phyloP scores from a whole-genome alignment of 345 rosid genomes.

The Dovyalis caffra region DNA sequence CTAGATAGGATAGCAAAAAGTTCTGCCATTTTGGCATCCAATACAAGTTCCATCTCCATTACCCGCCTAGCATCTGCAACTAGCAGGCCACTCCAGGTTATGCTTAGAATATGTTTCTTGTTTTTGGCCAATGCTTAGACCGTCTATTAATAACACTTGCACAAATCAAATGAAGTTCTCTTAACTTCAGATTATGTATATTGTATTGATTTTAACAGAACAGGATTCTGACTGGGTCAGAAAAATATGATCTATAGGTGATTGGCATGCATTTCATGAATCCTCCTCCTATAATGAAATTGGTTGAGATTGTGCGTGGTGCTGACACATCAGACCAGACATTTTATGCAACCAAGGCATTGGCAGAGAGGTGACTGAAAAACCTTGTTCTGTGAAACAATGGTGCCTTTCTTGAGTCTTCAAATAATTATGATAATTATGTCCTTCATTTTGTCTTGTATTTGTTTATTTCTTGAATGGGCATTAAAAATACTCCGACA shows the following conservation, averaged over 20 bases:
- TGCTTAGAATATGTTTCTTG: constrained; percentile 3
- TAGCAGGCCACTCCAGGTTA: constrained; percentile 69
- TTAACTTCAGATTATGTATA: too few species aligned
- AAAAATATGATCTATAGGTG: constrained; percentile 41
- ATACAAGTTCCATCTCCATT: constrained; percentile 89
- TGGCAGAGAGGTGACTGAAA: constrained; percentile 68
- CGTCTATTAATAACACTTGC: not conserved
- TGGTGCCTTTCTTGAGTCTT: not conserved
- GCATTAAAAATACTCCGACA: not conserved
- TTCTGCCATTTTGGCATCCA: constrained; percentile 78
- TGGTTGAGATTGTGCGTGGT: constrained; percentile 87
- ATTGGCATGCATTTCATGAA: constrained; percentile 97
- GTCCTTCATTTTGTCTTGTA: not conserved
- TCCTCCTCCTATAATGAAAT: constrained; percentile 95
- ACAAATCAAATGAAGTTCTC: not conserved
- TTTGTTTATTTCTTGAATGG: not conserved
- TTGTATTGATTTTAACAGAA: too few species aligned
- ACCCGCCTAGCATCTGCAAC: constrained; percentile 83
- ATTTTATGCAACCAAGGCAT: constrained; percentile 48
- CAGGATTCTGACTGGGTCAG: constrained; percentile 11
- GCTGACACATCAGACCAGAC: constrained; percentile 84
- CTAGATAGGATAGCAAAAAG: constrained; percentile 59
- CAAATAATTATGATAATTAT: not conserved
- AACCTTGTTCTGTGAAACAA: not conserved
- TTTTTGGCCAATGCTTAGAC: not conserved